Conservation (phyloP, 805 yeast species). For the Spathaspora girioi region DNA sequence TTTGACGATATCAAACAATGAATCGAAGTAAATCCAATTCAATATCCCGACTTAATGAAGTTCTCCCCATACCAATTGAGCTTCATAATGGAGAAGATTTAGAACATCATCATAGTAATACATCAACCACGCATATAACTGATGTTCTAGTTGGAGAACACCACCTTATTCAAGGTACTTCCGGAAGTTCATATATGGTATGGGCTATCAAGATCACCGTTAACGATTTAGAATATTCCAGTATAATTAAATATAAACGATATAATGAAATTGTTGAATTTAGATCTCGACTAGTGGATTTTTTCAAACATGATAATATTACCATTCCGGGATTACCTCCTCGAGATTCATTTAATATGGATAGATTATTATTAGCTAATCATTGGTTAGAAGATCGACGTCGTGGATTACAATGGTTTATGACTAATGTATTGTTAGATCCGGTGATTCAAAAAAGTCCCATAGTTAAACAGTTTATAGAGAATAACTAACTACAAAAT, state of each 20-base stretch:
- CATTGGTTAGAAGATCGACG: slow-evolving; percentile 53
- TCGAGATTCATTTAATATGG: slow-evolving; percentile 39
- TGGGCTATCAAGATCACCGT: slow-evolving; percentile 38
- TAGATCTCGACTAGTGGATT: slow-evolving; percentile 35
- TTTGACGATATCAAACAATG: slow-evolving; percentile 1
- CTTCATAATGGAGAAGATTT: slow-evolving; percentile 20
- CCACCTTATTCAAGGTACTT: slow-evolving; percentile 35
- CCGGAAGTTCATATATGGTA: slow-evolving; percentile 32
- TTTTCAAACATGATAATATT: slow-evolving; percentile 33
- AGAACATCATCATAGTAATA: slow-evolving; percentile 1
- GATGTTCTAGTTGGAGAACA: slow-evolving; percentile 41
- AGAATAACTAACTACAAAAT: slow-evolving; percentile 2
- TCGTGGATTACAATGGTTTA: slow-evolving; percentile 57
- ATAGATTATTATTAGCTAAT: slow-evolving; percentile 33
- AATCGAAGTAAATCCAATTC: slow-evolving; percentile 11
- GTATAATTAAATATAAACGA: slow-evolving; percentile 51
- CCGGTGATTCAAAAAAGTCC: slow-evolving; percentile 38
- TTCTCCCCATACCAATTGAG: slow-evolving; percentile 38
- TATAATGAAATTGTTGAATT: slow-evolving; percentile 61
- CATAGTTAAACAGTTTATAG: slow-evolving; percentile 39
- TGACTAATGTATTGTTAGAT: slow-evolving; percentile 51
- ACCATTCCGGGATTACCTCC: slow-evolving; percentile 51
- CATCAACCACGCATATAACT: slow-evolving; percentile 30
- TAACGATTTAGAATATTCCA: slow-evolving; percentile 34
- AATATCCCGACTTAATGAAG: slow-evolving; percentile 21